Evolutionary conservation across 2,329 filamentous ascomycete species (phyloP), one percentile per base, ranked within the genome.

Genomic region (Penicillium frequentans): DNA sequence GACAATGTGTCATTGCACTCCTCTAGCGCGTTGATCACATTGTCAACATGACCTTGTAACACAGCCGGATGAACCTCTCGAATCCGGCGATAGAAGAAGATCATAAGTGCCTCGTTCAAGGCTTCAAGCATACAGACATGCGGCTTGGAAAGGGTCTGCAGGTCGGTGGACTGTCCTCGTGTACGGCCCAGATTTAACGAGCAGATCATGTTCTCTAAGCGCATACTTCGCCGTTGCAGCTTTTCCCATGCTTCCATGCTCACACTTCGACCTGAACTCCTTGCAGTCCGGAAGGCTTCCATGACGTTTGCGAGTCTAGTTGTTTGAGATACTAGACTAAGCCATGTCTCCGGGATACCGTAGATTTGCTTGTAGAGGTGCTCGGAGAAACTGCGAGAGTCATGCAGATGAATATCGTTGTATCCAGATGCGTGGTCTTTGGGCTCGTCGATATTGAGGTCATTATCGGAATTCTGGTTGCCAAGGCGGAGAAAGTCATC

Each of bases 311-410:
- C 77, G 13, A 79, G 64, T 27, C 76, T 66, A 1, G 76, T 78
- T 1, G 76, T 77, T 55, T 78, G 76, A 1, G 77, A 79, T 14
- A 79, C 67, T 3, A 78, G 66, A 33, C 74, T 77, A 2, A 79
- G 67, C 75, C 76, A 79, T 14, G 74, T 77, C 49, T 79, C 77
- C 0, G 75, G 70, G 13, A 79, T 74, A 3, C 76, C 75, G 49
- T 79, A 79, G 8, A 79, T 71, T 27, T 77, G 68, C 43, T 69
- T 70, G 57, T 76, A 77, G 26, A 77, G 68, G 0, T 72, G 75
- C 3, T 70, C 66, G 11, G 67, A 64, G 35, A 68, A 72, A 8
- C 64, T 68, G 8, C 72, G 63, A 1, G 69, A 71, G 49, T 75
- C 72, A 45, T 75, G 68, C 1, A 76, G 65, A 51, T 78, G 75